Percentiles rank a stretch among this genome's conserved stretches.
Conservation (phyloP, 2,329 filamentous ascomycete species). For the Endoconidiophora laricicola region DNA sequence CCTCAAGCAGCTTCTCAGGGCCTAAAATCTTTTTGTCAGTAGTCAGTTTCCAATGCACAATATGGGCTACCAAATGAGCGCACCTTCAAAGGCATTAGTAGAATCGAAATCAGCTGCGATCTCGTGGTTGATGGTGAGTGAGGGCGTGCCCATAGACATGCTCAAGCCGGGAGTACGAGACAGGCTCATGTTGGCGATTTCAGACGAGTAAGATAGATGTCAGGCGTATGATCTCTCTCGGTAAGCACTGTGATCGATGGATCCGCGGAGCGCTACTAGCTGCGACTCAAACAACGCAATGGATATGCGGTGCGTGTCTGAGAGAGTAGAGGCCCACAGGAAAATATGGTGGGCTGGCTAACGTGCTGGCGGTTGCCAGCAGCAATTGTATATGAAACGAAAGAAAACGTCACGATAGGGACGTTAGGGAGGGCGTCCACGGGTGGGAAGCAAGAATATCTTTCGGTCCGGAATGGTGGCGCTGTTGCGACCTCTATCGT, state of each 20-base stretch:
- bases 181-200: conserved; percentile 15
- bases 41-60: background rate
- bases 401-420: conserved; percentile 42
- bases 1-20: conserved; percentile 93
- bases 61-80: conserved; percentile 13
- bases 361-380: conserved; percentile 79
- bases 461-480: conserved; percentile 79
- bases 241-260: conserved; percentile 20
- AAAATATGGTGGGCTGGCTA: conserved; percentile 33
- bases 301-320: conserved; percentile 85
- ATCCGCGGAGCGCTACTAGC: conserved; percentile 78
- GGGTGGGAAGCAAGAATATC: conserved; percentile 67
- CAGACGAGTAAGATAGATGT: conserved; percentile 10
- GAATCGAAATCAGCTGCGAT: conserved; percentile 87
- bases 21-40: conserved; percentile 28
- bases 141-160: conserved; percentile 65
- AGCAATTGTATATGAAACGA: conserved; percentile 31
- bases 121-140: conserved; percentile 92
- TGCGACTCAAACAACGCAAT: conserved; percentile 65
- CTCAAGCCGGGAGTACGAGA: conserved; percentile 12
- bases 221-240: conserved; percentile 5
- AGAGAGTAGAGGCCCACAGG: conserved; percentile 97
- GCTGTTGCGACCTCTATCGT: conserved; percentile 46
- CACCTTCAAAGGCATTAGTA: conserved; percentile 88
- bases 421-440: conserved; percentile 85